Evolutionary conservation across 2,329 filamentous ascomycete species (phyloP), one percentile per base, ranked within the genome.

Genomic region (Ceratocystis albifundus): DNA sequence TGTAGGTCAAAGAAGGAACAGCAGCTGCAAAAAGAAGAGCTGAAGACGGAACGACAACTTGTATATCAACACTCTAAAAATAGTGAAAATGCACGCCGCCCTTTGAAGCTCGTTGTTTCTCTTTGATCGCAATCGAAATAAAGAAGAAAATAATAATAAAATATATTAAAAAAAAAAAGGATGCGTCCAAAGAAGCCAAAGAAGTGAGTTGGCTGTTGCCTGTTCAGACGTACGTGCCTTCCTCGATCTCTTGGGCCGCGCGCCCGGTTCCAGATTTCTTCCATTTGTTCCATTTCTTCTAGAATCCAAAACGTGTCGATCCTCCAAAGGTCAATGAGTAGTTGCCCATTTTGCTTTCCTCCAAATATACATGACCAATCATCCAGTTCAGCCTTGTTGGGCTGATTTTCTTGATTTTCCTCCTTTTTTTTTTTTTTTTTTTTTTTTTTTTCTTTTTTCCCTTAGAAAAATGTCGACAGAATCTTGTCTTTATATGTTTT

Each of bases 281-380:
- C 36, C 5, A 20, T 32, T 44, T 61, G 32, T 62, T 62, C 36
- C 5, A 46, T 62, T 62, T 45, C 36, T 62, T 62, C 36, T 62
- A 25, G 36, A 62, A 25, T 57, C 53, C 36, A 8, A 46, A 20
- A n/a, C 36, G 20, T 17, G 25, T 15, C 25, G 32, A 57, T 57
- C 53, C 53, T 57, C 53, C 53, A 17, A 57, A 28, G 53, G 22
- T n/a, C 30, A 22, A 22, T 57, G 53, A 57, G 53, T 57, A 30
- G 53, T 57, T 57, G 15, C 53, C 22, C 53, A 57, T 57, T 28
- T 30, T 22, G 53, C 15, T 57, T 57, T 30, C 10, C 8, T 41
- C 30, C 25, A 15, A 28, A 25, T 28, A 30, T 41, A 41, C 36
- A 41, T 41, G n/a, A n/a, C n/a, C n/a, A n/a, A n/a, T n/a, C n/a